Evolutionary conservation across 2,329 filamentous ascomycete genomes (phyloP).

Genomic region (Fusarium armeniacum): DNA sequence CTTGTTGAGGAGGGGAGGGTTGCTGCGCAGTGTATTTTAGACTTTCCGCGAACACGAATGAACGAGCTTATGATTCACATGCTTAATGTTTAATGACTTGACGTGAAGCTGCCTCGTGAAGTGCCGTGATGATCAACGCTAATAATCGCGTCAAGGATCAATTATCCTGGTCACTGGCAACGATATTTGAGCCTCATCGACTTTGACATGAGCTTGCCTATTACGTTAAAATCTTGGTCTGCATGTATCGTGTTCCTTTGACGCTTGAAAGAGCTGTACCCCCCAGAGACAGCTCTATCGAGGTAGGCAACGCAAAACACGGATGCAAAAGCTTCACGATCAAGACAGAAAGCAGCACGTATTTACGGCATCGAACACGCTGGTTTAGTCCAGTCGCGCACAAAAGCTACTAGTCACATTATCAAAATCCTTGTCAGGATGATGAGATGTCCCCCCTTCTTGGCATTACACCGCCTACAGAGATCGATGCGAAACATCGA

Average conservation of each 20-base stretch:
- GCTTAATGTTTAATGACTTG: neutral
- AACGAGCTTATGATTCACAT: conserved; percentile 22
- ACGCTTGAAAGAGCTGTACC: no score
- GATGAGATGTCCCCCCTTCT: conserved; percentile 69
- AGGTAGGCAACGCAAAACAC: neutral
- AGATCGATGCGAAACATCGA: conserved; percentile 54
- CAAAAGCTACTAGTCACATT: conserved; percentile 1
- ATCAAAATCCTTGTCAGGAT: conserved; percentile 43
- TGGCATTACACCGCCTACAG: conserved; percentile 69
- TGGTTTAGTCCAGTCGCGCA: neutral
- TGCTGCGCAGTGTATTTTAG: conserved; percentile 9
- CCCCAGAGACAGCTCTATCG: fast-evolving
- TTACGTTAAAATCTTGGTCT: no score
- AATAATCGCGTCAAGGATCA: conserved; percentile 1
- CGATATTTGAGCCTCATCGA: conserved; percentile 10
- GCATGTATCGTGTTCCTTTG: neutral
- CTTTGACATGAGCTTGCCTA: conserved; percentile 2
- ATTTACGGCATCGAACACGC: neutral
- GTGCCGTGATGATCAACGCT: neutral
- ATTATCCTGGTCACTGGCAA: neutral
- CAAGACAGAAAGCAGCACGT: neutral
- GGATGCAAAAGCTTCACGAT: neutral
- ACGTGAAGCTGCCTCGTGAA: neutral
- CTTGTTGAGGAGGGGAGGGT: neutral
- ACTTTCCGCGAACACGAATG: conserved; percentile 14